Base-by-base conservation (phyloP, 164 flowering plant genomes). In the Pachysandra terminalis region DNA sequence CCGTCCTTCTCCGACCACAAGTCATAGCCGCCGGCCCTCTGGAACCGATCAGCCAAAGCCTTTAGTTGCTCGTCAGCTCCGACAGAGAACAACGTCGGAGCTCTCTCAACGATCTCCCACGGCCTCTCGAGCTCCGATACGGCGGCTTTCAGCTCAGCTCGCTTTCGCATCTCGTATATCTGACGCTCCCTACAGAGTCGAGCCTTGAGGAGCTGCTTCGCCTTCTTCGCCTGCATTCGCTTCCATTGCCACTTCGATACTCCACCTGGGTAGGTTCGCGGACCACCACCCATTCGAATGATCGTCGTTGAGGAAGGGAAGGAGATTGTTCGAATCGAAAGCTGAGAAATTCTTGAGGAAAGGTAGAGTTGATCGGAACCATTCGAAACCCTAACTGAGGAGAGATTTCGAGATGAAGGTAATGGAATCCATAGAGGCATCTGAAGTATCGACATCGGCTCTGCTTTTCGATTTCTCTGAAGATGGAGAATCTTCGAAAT, bases 171-270 rank as follows among this genome's bases (percentile, higher is more conserved):
- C 72, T 94, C 96, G 73, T 87, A 91, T 28, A 91, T 85, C 66
- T 91, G 94, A 26, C 97, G 85, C 66, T 93, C 98, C 10, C 97
- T 83, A 65, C 72, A 67, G 15, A 93, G 82, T 0, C 96, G 83
- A 13, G 97, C 98, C 67, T 89, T 91, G 32, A 90, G 88, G 65
- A 90, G 90, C 75, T 89, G 93, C 69, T 90, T 90, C 19, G 88
- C 76, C 65, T 93, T 90, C 80, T 87, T 92, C 25, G 77, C 77
- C 70, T 89, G 96, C 96, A 92, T 92, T n/a, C 96, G 74, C 79
- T 90, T 92, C 96, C 95, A 92, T 65, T 87, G 90, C 96, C 96
- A 90, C 70, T 90, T 90, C 24, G 95, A 84, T 6, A 92, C 95
- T 2, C 98, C 98, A 1, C 96, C 96, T 0, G 98, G 96, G 75